Evolutionary conservation across 495 filamentous ascomycete genomes (phyloP), one percentile per base, ranked within the genome.

Genomic region (Echria macrotheca): DNA sequence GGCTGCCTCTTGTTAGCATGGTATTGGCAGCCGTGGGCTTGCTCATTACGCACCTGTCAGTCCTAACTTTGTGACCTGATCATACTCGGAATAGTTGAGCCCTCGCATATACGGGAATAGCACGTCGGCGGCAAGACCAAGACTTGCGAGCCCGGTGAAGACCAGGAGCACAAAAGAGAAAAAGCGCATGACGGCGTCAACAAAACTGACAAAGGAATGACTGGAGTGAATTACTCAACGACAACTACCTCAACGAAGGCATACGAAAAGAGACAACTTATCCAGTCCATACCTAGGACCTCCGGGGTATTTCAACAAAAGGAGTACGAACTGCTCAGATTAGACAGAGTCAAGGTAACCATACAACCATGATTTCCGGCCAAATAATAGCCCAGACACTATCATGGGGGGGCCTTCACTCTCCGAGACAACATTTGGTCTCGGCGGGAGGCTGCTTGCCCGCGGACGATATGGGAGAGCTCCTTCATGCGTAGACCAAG

Each of bases 261-360:
- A 22, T 40, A 39, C 50, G n/a, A n/a, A n/a, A n/a, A n/a, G n/a
- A n/a, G n/a, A n/a, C n/a, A n/a, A n/a, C n/a, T n/a, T n/a, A n/a
- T n/a, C n/a, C n/a, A n/a, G n/a, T n/a, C n/a, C n/a, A n/a, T n/a
- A n/a, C n/a, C n/a, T n/a, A n/a, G 38, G 38, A 41, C 17, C 14
- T 26, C 24, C 17, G 9, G 37, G 32, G 10, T 53, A 58, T 58
- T 50, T 58, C 55, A 51, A 54, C 47, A 22, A 15, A 11, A 43
- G 0, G 28, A 40, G 28, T 15, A 24, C 24, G 19, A 21, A 5
- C n/a, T 19, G 2, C 37, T 25, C 23, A 63, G 40, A 60, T 58
- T 47, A 53, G 48, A 9, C 28, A 54, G 51, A 59, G 47, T 53
- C 56, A 57, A 57, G 44, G 60, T 59, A 51, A 61, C 48, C 44